Evolutionary conservation across 176 grass and related monocot genomes (phyloP).

Genomic region (Musa troglodytarum): DNA sequence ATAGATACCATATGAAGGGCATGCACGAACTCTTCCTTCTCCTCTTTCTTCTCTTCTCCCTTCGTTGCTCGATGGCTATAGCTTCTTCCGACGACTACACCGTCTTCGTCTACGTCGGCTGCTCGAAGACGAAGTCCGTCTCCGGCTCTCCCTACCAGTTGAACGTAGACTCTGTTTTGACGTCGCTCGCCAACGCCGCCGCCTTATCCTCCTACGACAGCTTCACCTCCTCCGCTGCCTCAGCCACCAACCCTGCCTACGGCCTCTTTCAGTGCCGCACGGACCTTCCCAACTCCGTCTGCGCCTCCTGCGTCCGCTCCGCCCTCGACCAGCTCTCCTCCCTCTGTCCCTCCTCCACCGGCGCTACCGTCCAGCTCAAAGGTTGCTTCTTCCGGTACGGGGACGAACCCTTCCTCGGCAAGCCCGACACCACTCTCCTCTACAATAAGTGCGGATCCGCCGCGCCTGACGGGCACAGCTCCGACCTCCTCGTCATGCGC

Average conservation of each 20-base stretch:
- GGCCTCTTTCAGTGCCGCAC: conserved; percentile 19
- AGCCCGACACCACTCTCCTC: conserved; percentile 2
- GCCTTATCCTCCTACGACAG: background rate
- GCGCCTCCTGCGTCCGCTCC: conserved; percentile 19
- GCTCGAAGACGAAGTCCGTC: conserved; percentile 3
- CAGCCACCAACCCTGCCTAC: background rate
- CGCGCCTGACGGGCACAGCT: background rate
- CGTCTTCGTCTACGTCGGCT: conserved; percentile 15
- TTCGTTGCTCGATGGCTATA: background rate
- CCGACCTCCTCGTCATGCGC: conserved; percentile 1
- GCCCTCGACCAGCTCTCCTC: background rate
- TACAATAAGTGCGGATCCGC: conserved; percentile 8
- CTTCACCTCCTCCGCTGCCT: conserved; percentile 12
- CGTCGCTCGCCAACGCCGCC: conserved; percentile 16
- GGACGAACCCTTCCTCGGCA: conserved; percentile 8
- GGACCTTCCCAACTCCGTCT: conserved; percentile 1
- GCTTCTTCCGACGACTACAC: background rate
- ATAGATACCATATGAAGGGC: no score
- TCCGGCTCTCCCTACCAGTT: conserved; percentile 1
- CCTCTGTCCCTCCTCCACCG: conserved; percentile 12
- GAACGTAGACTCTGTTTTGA: conserved; percentile 3
- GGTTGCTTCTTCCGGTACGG: conserved; percentile 9
- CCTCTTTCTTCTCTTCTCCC: background rate
- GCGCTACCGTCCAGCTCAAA: conserved; percentile 1
- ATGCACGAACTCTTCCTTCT: background rate